Evolutionary conservation across 2,329 filamentous ascomycete genomes (phyloP).

Genomic region (Alternaria ethzedia): DNA sequence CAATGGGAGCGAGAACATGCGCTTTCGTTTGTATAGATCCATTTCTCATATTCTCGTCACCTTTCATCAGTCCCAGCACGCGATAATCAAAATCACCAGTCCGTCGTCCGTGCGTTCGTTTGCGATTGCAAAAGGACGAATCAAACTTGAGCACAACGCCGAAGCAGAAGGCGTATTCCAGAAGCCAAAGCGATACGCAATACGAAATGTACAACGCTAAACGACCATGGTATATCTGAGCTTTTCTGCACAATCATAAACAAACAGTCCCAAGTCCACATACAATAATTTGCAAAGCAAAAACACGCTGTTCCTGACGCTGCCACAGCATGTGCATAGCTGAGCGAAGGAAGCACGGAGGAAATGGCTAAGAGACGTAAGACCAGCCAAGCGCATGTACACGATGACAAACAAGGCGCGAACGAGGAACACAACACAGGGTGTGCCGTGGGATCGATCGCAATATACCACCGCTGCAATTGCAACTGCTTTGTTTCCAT

Average conservation of each 20-base stretch:
- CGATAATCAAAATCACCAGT: not conserved
- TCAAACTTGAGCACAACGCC: constrained; percentile 2
- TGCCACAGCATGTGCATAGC: not conserved
- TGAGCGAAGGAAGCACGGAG: not conserved
- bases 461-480: not conserved
- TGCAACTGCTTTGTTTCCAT: not conserved
- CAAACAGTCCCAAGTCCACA: not conserved
- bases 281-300: not conserved
- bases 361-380: not conserved
- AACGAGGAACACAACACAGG: not conserved
- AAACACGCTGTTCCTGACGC: not conserved
- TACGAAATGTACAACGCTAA: constrained; percentile 14
- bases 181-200: constrained; percentile 3
- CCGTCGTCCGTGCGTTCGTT: not conserved
- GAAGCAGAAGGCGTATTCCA: constrained; percentile 11
- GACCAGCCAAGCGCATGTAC: not conserved
- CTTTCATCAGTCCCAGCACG: not conserved
- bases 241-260: constrained; percentile 18
- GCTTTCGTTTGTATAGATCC: not conserved
- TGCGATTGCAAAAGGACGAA: not conserved
- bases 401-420: not conserved
- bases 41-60: not conserved
- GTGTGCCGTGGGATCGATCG: not conserved
- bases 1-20: not conserved
- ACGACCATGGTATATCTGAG: constrained; percentile 26